Evolutionary conservation across 495 filamentous ascomycete species (phyloP).

Genomic region (Penicillium canariense): DNA sequence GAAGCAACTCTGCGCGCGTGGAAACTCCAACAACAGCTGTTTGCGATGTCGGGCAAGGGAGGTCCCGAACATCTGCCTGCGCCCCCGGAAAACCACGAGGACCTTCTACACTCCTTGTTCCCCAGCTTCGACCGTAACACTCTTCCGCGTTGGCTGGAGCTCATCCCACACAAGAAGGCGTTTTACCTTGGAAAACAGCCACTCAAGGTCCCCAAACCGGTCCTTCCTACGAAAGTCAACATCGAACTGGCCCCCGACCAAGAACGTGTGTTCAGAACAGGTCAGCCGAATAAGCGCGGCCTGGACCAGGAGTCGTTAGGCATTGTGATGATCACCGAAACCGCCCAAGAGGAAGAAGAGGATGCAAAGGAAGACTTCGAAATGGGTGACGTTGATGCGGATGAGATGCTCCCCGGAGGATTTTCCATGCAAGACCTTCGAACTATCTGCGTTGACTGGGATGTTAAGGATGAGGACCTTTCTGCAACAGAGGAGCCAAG

Average conservation of each 20-base stretch:
- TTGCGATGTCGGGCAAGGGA: slow-evolving; percentile 44
- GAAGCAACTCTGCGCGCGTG: slow-evolving; percentile 43
- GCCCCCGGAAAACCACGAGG: slow-evolving; percentile 60
- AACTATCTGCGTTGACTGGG: slow-evolving; percentile 83
- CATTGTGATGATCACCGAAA: slow-evolving; percentile 55
- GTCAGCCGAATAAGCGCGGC: slow-evolving; percentile 52
- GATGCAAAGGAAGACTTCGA: slow-evolving; percentile 62
- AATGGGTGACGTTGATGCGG: slow-evolving; percentile 50
- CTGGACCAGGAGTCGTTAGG: slow-evolving; percentile 56
- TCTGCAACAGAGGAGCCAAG: slow-evolving; percentile 32
- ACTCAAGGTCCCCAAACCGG: slow-evolving; percentile 69
- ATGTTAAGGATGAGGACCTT: slow-evolving; percentile 48
- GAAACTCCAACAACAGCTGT: slow-evolving; percentile 52
- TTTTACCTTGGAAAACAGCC: slow-evolving; percentile 68
- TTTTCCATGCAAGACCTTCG: slow-evolving; percentile 72
- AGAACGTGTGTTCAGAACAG: slow-evolving; percentile 72
- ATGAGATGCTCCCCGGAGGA: slow-evolving; percentile 54
- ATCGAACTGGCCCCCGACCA: slow-evolving; percentile 81
- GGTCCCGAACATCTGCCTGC: slow-evolving; percentile 49
- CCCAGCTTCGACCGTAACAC: slow-evolving; percentile 67
- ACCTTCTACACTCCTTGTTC: slow-evolving; percentile 66
- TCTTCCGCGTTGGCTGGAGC: slow-evolving; percentile 65
- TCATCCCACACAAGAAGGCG: slow-evolving; percentile 72
- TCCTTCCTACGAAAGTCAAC: slow-evolving; percentile 81
- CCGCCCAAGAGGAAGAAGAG: slow-evolving; percentile 50